Conservation (phyloP, 2,329 filamentous ascomycete species). For the Dichotomopilus funicola region DNA sequence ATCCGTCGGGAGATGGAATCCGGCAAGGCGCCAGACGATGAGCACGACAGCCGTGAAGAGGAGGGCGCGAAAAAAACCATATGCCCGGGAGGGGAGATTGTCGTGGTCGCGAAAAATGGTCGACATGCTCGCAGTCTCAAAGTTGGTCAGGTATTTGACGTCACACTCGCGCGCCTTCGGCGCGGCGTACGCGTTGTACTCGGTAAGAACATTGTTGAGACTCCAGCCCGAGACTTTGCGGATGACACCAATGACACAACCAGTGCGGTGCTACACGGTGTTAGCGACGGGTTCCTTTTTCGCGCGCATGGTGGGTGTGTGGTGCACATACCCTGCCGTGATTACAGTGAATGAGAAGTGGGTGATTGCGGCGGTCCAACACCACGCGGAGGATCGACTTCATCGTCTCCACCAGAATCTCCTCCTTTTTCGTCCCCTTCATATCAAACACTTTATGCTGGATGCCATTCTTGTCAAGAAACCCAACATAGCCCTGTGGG, state of each 20-base stretch:
- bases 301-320: not conserved
- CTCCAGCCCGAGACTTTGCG: constrained; percentile 67
- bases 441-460: constrained; percentile 70
- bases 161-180: constrained; percentile 57
- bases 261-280: constrained; percentile 65
- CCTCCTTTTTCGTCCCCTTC: constrained; percentile 79
- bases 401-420: constrained; percentile 62
- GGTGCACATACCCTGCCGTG: constrained; percentile 62
- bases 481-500: constrained; percentile 47
- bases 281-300: not conserved
- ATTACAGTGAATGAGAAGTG: constrained; percentile 85
- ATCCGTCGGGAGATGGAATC: constrained; percentile 25
- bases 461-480: constrained; percentile 62
- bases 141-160: constrained; percentile 49
- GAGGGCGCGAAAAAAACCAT: constrained; percentile 38
- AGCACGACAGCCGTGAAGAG: constrained; percentile 38
- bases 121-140: constrained; percentile 37
- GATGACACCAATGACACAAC: constrained; percentile 77
- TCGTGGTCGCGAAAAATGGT: constrained; percentile 25
- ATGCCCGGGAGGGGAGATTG: constrained; percentile 24
- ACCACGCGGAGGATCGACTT: constrained; percentile 63
- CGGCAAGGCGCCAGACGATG: constrained; percentile 38
- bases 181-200: constrained; percentile 63
- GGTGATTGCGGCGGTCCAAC: constrained; percentile 66
- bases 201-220: constrained; percentile 54